Evolutionary conservation across 2,329 filamentous ascomycete genomes (phyloP), one percentile per base, ranked within the genome.

Genomic region (Talaromyces pinophilus): DNA sequence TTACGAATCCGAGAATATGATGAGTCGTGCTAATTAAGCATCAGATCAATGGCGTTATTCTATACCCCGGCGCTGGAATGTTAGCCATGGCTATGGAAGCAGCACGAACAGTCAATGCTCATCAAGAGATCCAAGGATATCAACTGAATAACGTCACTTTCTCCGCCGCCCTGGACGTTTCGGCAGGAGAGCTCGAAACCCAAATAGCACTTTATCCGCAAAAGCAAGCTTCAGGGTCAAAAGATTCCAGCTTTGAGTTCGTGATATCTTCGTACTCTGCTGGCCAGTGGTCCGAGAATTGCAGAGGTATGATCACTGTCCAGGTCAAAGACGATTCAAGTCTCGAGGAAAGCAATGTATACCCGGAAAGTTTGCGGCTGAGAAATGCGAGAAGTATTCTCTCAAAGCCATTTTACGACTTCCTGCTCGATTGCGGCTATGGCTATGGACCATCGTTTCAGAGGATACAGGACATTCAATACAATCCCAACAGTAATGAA

Each of bases 41-140:
- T 48, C 19, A 48, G 44, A 48, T 48, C 2, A 74, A 78, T 52
- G 71, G 71, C 0, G 71, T 74, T 30, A 69, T 73, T 6, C 68
- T 77, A 7, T 76, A 75, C 35, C 76, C 76, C 2, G 74, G 71
- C 2, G 72, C 75, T 10, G 76, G 71, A 0, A 77, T 73, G 40
- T 59, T 76, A 4, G 69, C 68, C 1, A 73, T 73, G 42, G 74
- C 73, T 1, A 65, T 75, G 0, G 75, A 78, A 54, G 68, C 73
- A 11, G 28, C 70, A 11, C 44, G 44, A 22, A 48, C 44, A 48
- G 10, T 48, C n/a, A 48, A 22, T 48, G 44, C 10, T 22, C 2
- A 19, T 48, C 44, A 22, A 48, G 44, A 22, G 0, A 48, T 48
- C 6, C 44, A 13, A 3, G 44, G 44, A 19, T 48, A 48, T 22